phyloP scores from a whole-genome alignment of 2,329 filamentous ascomycete genomes.

The Saccharata proteae region DNA sequence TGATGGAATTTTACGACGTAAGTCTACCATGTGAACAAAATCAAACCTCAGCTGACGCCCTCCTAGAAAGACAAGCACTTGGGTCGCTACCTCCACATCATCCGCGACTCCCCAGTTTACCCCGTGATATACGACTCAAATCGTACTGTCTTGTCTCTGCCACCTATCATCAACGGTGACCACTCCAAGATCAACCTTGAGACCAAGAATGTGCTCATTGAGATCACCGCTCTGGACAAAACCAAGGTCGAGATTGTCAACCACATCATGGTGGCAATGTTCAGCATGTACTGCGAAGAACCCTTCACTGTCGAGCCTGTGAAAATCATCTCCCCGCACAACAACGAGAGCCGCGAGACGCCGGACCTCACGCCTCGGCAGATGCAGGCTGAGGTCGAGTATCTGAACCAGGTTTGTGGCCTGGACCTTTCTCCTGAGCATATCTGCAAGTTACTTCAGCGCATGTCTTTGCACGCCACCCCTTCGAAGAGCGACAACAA shows the following conservation, averaged over 20 bases:
- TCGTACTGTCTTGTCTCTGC: conserved; percentile 76
- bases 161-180: conserved; percentile 94
- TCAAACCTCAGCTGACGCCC: conserved; percentile 22
- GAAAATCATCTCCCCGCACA: conserved; percentile 85
- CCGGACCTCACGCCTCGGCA: conserved; percentile 68
- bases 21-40: too few species aligned
- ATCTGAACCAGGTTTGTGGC: conserved; percentile 88
- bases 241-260: conserved; percentile 95
- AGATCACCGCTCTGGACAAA: conserved; percentile 89
- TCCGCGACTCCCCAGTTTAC: conserved; percentile 85
- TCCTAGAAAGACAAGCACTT: conserved; percentile 88
- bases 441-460: conserved; percentile 68
- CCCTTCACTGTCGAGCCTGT: conserved; percentile 89
- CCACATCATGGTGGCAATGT: conserved; percentile 95
- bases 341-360: conserved; percentile 66
- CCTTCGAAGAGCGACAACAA: conserved; percentile 58
- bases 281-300: conserved; percentile 75
- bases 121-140: conserved; percentile 92
- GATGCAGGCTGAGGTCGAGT: conserved; percentile 75
- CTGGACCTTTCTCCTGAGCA: conserved; percentile 60
- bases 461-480: conserved; percentile 77
- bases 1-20: conserved; percentile 92
- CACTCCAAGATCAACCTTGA: conserved; percentile 90
- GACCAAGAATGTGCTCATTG: conserved; percentile 91
- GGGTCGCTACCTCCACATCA: conserved; percentile 83